phyloP scores from a whole-genome alignment of 495 filamentous ascomycete species.

The Xanthoparmelia taractica region DNA sequence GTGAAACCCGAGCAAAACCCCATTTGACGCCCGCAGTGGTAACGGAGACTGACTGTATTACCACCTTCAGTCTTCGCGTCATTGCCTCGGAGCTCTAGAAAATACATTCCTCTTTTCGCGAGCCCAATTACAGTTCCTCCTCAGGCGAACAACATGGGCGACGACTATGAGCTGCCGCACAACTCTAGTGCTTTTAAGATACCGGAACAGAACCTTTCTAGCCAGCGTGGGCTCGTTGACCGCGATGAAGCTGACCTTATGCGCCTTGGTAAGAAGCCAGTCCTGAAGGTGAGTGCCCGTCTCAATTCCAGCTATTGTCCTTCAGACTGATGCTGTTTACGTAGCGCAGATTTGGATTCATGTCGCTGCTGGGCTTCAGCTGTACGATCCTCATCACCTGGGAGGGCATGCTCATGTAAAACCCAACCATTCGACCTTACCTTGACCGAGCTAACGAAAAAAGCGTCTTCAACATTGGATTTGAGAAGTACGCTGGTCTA shows the following conservation, averaged over 20 bases:
- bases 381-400: conserved; percentile 45
- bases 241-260: conserved; percentile 36
- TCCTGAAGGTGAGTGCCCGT: conserved; percentile 33
- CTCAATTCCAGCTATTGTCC: conserved; percentile 9
- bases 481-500: conserved; percentile 29
- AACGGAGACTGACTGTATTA: too few relatives aligned
- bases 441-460: conserved; percentile 8
- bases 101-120: neutral
- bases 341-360: conserved; percentile 41
- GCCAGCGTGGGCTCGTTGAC: neutral
- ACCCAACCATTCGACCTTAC: neutral
- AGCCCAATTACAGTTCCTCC: neutral
- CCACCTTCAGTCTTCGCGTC: neutral
- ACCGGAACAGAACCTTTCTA: neutral
- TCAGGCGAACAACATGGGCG: neutral
- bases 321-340: neutral
- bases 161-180: neutral
- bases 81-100: neutral
- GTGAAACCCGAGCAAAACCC: too few relatives aligned
- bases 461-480: conserved; percentile 33
- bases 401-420: conserved; percentile 30
- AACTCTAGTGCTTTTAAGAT: neutral
- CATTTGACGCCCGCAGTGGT: too few relatives aligned
- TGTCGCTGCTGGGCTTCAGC: conserved; percentile 44
- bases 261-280: conserved; percentile 44